Evolutionary conservation across 495 filamentous ascomycete species (phyloP).

Genomic region (Pseudevernia furfuracea): DNA sequence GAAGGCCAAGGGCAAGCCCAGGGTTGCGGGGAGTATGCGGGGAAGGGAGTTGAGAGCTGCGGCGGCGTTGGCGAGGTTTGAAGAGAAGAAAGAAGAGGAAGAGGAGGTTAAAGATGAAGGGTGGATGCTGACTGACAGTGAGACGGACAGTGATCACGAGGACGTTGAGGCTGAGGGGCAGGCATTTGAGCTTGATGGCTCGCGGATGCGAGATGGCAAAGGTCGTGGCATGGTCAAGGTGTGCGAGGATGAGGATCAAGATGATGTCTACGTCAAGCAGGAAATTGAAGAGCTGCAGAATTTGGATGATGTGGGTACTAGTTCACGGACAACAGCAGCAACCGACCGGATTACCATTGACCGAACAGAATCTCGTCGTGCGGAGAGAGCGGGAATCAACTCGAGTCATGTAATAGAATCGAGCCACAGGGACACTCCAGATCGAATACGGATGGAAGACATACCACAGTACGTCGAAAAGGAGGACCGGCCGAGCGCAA

Average conservation of each 20-base stretch:
- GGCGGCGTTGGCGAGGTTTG: slow-evolving; percentile 68
- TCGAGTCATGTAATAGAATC: too few species aligned
- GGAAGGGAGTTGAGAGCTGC: slow-evolving; percentile 69
- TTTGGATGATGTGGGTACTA: background rate
- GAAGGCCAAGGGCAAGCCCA: slow-evolving; percentile 51
- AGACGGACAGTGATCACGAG: slow-evolving; percentile 31
- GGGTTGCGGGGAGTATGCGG: slow-evolving; percentile 59
- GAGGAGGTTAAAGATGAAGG: slow-evolving; percentile 33
- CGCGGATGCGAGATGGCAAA: slow-evolving; percentile 49
- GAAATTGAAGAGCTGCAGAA: slow-evolving; percentile 54
- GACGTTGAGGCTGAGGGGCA: slow-evolving; percentile 26
- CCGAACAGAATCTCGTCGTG: background rate
- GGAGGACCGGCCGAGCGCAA: background rate
- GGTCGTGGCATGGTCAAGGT: slow-evolving; percentile 59
- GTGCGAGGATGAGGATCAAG: slow-evolving; percentile 60
- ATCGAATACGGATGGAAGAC: slow-evolving; percentile 2
- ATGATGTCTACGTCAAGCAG: slow-evolving; percentile 49
- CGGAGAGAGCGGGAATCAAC: background rate
- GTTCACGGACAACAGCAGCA: background rate
- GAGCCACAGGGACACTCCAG: background rate
- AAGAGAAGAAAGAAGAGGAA: slow-evolving; percentile 35
- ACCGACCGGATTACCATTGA: background rate
- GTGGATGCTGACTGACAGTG: slow-evolving; percentile 20
- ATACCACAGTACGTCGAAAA: slow-evolving; percentile 7
- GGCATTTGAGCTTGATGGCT: slow-evolving; percentile 49